Conservation (phyloP, 805 yeast genomes). For the Wickerhamiella cacticola region DNA sequence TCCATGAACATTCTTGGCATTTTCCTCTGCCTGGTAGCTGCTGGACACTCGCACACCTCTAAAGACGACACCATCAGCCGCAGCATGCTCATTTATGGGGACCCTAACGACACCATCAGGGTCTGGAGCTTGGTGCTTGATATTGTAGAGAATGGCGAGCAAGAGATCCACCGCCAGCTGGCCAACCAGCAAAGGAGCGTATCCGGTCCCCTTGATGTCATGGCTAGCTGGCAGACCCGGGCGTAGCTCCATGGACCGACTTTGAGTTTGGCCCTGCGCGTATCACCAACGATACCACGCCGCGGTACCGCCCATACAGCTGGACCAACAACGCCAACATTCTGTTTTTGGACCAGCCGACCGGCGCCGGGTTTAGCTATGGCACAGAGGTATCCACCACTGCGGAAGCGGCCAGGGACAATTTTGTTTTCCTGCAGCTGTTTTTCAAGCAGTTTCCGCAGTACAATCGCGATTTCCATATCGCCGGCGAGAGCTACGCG, state of each 20-base stretch:
- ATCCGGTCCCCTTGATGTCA: constrained; percentile 67
- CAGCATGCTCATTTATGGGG: background rate
- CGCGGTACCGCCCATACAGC: constrained; percentile 71
- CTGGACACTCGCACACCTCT: no score
- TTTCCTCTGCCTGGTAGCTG: no score
- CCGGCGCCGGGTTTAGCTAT: constrained; percentile 87
- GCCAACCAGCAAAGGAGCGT: constrained; percentile 58
- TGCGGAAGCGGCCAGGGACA: constrained; percentile 72
- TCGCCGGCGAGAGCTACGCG: constrained; percentile 90
- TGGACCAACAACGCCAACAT: constrained; percentile 93
- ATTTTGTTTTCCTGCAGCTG: constrained; percentile 71
- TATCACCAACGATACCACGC: constrained; percentile 53
- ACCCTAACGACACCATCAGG: constrained; percentile 17
- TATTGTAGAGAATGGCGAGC: constrained; percentile 22
- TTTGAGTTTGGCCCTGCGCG: constrained; percentile 89
- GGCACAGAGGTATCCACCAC: constrained; percentile 25
- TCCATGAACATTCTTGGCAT: no score
- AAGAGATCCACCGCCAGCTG: constrained; percentile 16
- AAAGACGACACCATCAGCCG: background rate
- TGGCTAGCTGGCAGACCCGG: constrained; percentile 98
- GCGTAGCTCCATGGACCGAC: constrained; percentile 89
- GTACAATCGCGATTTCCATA: constrained; percentile 59
- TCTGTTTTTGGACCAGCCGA: constrained; percentile 89
- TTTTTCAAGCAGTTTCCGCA: constrained; percentile 84
- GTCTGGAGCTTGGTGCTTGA: constrained; percentile 25